Conservation (phyloP, 1,284 basidiomycete species). For the Ganoderma sinense region DNA sequence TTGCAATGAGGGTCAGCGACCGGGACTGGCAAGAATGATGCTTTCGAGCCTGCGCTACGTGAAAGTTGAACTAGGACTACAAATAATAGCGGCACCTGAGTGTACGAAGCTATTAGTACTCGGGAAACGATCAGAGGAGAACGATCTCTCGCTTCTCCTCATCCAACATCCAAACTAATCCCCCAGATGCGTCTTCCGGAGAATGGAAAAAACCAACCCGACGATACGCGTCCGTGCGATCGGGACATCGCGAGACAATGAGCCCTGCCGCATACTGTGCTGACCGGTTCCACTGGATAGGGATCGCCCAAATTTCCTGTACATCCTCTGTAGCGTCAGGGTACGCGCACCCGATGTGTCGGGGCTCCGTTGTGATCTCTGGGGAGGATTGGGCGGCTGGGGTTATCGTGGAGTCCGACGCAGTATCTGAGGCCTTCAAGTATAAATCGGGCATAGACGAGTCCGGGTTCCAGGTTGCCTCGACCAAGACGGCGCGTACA, state of each 20-base stretch:
- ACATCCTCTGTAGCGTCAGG: conserved; percentile 18
- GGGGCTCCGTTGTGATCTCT: conserved; percentile 3
- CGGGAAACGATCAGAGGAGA: conserved; percentile 5
- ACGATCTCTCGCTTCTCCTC: conserved; percentile 16
- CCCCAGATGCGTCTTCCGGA: conserved; percentile 9
- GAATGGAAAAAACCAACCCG: conserved; percentile 12
- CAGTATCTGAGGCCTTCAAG: background rate
- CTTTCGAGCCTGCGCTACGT: too few relatives aligned
- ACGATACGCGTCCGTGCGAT: background rate
- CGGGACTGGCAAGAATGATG: too few relatives aligned
- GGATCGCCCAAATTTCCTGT: conserved; percentile 22
- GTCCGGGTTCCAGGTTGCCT: conserved; percentile 22
- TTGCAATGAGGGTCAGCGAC: too few relatives aligned
- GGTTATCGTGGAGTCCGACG: background rate
- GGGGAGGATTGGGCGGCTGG: background rate
- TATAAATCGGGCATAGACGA: conserved; percentile 20
- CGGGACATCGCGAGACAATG: conserved; percentile 12
- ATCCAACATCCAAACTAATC: conserved; percentile 16
- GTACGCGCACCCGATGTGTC: conserved; percentile 22
- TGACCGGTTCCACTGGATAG: conserved; percentile 17
- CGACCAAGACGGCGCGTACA: conserved; percentile 11
- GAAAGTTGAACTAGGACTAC: background rate
- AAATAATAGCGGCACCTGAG: background rate
- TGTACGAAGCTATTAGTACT: background rate
- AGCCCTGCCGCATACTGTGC: conserved; percentile 19